These are phyloP conservation scores for Annulohypoxylon stygium DNA, from an alignment of 495 filamentous ascomycete genomes.

Conservation along the genomic window DNA sequence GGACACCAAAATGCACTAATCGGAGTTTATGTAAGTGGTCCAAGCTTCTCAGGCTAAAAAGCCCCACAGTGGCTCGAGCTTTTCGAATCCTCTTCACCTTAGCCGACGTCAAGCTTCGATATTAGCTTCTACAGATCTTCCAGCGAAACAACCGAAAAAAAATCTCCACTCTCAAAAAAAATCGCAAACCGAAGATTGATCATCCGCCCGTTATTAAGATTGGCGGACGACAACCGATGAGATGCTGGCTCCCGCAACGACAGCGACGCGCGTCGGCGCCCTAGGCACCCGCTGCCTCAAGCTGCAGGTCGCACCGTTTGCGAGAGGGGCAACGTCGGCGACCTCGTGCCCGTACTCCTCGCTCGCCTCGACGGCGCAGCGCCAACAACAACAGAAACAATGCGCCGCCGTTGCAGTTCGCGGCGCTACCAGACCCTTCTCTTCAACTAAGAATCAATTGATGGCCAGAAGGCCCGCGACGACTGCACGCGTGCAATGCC, in stretches of 20 bases:
- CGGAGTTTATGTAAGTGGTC: slow-evolving; percentile 3
- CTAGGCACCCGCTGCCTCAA: slow-evolving; percentile 48
- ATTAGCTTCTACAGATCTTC: slow-evolving; percentile 29
- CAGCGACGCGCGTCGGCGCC: slow-evolving; percentile 44
- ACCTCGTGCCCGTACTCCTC: slow-evolving; percentile 40
- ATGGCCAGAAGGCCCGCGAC: slow-evolving; percentile 29
- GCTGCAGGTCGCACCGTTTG: slow-evolving; percentile 39
- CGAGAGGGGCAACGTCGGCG: slow-evolving; percentile 44
- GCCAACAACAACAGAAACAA: slow-evolving; percentile 31
- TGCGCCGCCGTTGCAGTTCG: slow-evolving; percentile 32
- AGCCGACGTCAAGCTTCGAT: slow-evolving; percentile 42
- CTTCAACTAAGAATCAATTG: slow-evolving; percentile 29
- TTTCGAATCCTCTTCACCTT: slow-evolving; percentile 23
- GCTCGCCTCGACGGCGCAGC: slow-evolving; percentile 24
- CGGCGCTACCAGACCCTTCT: slow-evolving; percentile 32
- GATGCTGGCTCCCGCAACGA: slow-evolving; percentile 50
- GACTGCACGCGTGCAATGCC: slow-evolving; percentile 32
- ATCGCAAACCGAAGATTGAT: slow-evolving; percentile 2
- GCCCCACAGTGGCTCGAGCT: slow-evolving; percentile 38
- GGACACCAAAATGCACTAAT: not conserved
- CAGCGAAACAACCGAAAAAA: slow-evolving; percentile 11
- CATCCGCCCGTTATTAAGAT: slow-evolving; percentile 3
- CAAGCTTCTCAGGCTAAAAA: not conserved
- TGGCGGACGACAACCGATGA: slow-evolving; percentile 25
- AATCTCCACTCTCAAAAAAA: slow-evolving; percentile 13